Percentiles rank a stretch among this genome's conserved stretches.
These are phyloP conservation scores for Tylopilus intermedius DNA, from an alignment of 768 basidiomycete genomes.

Conservation along the genomic window DNA sequence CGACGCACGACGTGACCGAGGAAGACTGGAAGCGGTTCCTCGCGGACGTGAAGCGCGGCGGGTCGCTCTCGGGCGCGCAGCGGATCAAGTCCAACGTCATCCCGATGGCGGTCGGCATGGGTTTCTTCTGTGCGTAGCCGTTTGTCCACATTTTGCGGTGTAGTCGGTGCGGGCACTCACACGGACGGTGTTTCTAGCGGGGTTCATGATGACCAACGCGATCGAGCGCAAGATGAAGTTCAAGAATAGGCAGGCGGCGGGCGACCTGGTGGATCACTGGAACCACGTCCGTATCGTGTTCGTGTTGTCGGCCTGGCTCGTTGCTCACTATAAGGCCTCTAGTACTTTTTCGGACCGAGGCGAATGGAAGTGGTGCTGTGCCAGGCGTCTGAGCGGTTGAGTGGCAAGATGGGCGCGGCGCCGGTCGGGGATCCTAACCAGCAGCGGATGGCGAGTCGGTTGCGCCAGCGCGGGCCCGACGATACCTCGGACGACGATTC, in stretches of 20 bases:
- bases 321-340: neutral
- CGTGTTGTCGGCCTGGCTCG: neutral
- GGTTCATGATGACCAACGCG: conserved; percentile 11
- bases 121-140: conserved; percentile 17
- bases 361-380: conserved; percentile 39
- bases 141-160: too few relatives aligned
- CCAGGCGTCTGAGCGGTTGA: conserved; percentile 28
- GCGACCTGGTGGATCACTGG: conserved; percentile 44
- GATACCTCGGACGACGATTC: neutral
- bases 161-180: too few relatives aligned
- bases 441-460: conserved; percentile 11
- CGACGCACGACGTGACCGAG: conserved; percentile 44
- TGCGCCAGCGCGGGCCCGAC: conserved; percentile 9
- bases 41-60: conserved; percentile 32
- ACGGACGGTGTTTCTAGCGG: conserved; percentile 8
- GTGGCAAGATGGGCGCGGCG: conserved; percentile 21
- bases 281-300: conserved; percentile 37
- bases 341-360: conserved; percentile 49
- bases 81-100: conserved; percentile 29
- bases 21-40: conserved; percentile 49
- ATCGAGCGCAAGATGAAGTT: conserved; percentile 27
- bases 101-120: conserved; percentile 29
- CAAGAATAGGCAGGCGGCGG: conserved; percentile 37
- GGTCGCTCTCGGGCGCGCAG: conserved; percentile 33
- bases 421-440: conserved; percentile 20